Evolutionary conservation across 2,329 filamentous ascomycete species (phyloP), one percentile per base, ranked within the genome.

Genomic region (Penicillium fuscoglaucum): DNA sequence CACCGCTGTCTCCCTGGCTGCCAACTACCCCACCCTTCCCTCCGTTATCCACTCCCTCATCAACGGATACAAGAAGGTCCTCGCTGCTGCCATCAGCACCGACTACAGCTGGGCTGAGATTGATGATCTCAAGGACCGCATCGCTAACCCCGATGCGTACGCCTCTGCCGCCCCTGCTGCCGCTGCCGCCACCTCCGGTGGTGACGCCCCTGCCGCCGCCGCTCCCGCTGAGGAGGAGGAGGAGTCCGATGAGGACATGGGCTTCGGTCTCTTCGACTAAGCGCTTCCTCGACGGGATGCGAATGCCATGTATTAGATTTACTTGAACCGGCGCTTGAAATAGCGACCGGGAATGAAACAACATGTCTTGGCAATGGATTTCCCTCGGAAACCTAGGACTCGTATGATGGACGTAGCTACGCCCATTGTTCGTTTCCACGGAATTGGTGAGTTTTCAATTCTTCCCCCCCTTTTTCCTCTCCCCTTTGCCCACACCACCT

Each of bases 41-140:
- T 96, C 95, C 59, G 87, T 98, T 81, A 90, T 96, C 74, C 95
- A 99, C 90, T 96, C 91, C 68, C 72, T 99, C 68, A 85, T 98
- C 86, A 99, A 98, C 87, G 80, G 84, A 74, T 99, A 99, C 91
- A 99, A 99, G 92, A 97, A 96, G 77, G 83, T 98, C 70, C 67
- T 78, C 61, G 85, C 95, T 69, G 87, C 97, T 73, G 96, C 95
- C 73, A 79, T 99, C 74, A 86, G 88, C 81, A 97, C 91, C 72
- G 93, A 96, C 69, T 89, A 89, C 85, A 89, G 87, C 81, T 99
- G 95, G 93, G 88, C 93, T 73, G 91, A 91, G 81, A 96, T 99
- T 75, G 88, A 96, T 75, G 86, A 96, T 82, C 90, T 99, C 83
- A 99, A 99, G 90, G 95, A 99, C 84, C 92, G 95, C 79, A 97